phyloP scores from a whole-genome alignment of 495 filamentous ascomycete species.

The Lindgomyces ingoldianus region DNA sequence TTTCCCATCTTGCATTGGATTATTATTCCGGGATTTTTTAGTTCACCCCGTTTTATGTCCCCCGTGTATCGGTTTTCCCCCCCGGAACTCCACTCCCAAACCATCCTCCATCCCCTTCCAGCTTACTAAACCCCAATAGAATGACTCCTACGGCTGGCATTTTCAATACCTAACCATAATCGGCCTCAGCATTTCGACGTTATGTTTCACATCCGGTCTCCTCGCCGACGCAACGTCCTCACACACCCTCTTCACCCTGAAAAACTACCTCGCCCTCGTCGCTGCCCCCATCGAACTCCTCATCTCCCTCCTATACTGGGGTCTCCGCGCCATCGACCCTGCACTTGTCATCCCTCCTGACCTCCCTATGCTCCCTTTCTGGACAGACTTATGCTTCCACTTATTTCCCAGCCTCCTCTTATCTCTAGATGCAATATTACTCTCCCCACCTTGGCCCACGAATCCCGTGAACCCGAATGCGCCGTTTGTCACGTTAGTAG shows the following conservation, averaged over 20 bases:
- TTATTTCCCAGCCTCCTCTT: slow-evolving; percentile 73
- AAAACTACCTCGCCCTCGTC: slow-evolving; percentile 72
- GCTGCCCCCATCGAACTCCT: slow-evolving; percentile 78
- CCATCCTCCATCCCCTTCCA: slow-evolving; percentile 4
- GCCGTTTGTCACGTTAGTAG: slow-evolving; percentile 53
- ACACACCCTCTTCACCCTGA: slow-evolving; percentile 64
- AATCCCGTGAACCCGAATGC: slow-evolving; percentile 51
- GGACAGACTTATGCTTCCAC: slow-evolving; percentile 75
- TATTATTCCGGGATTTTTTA: too few relatives aligned
- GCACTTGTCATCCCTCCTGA: slow-evolving; percentile 49
- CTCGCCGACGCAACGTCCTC: slow-evolving; percentile 74
- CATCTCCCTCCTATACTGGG: slow-evolving; percentile 85
- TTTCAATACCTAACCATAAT: slow-evolving; percentile 85
- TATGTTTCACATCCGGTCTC: slow-evolving; percentile 69
- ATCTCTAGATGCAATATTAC: slow-evolving; percentile 67
- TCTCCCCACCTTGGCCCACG: slow-evolving; percentile 77
- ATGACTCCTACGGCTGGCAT: slow-evolving; percentile 76
- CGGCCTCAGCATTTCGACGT: slow-evolving; percentile 64
- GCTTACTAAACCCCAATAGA: slow-evolving; percentile 48
- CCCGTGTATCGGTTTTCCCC: slow-evolving; percentile 39
- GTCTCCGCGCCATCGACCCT: slow-evolving; percentile 67
- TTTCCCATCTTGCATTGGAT: too few relatives aligned
- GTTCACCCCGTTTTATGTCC: slow-evolving; percentile 1
- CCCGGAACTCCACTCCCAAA: slow-evolving; percentile 13
- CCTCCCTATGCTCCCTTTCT: slow-evolving; percentile 35